phyloP scores from a whole-genome alignment of 2,329 filamentous ascomycete genomes.

The Teratosphaeria pseudoeucalypti region DNA sequence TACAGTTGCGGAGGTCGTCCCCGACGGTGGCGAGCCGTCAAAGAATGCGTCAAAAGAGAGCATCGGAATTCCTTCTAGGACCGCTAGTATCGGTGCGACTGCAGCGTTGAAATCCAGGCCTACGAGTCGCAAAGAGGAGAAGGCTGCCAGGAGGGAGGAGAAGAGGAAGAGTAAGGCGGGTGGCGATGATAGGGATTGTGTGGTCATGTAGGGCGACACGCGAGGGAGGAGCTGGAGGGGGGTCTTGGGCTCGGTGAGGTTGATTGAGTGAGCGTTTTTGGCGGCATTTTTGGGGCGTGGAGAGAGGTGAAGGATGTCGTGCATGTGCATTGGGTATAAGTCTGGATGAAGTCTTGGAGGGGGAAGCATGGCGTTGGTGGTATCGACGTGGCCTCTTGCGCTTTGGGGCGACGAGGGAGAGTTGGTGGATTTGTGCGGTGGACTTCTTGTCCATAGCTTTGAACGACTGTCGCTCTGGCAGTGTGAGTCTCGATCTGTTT shows the following conservation, averaged over 20 bases:
- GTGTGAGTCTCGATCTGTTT: too few relatives aligned
- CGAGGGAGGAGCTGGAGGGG: background rate
- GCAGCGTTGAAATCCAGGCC: background rate
- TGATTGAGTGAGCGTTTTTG: background rate
- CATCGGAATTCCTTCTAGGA: background rate
- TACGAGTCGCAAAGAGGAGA: slow-evolving; percentile 19
- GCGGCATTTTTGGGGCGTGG: background rate
- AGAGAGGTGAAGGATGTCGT: background rate
- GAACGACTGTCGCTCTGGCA: too few relatives aligned
- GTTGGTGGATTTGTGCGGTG: background rate
- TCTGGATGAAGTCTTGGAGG: background rate
- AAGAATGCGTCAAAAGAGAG: background rate
- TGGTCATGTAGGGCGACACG: slow-evolving; percentile 29
- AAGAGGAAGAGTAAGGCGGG: slow-evolving; percentile 15
- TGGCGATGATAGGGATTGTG: slow-evolving; percentile 34
- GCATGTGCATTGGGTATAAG: background rate
- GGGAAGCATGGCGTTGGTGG: background rate
- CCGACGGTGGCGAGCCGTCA: background rate
- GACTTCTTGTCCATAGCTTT: background rate
- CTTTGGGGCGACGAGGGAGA: background rate
- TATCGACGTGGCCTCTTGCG: background rate
- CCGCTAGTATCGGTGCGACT: background rate
- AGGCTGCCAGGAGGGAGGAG: slow-evolving; percentile 15
- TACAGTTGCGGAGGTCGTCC: background rate
- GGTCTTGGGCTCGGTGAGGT: background rate